Evolutionary conservation across 2,329 filamentous ascomycete genomes (phyloP).

Genomic region (Pseudogymnoascus sp.): DNA sequence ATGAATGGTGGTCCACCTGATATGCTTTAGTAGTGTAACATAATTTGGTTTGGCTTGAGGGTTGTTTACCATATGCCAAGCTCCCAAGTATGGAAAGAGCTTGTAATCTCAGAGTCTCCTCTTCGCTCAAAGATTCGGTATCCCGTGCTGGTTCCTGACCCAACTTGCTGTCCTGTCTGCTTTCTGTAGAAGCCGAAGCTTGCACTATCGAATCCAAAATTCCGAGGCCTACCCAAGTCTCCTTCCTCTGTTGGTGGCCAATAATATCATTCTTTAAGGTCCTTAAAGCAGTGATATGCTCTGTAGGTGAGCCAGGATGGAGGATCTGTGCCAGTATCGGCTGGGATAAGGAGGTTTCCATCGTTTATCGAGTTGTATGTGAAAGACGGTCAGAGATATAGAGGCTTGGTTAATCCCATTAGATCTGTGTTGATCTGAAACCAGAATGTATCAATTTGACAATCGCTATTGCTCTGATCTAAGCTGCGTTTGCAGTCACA

Average conservation of each 20-base stretch:
- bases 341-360: conserved; percentile 37
- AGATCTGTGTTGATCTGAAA: not conserved
- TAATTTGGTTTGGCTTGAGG: not conserved
- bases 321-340: conserved; percentile 53
- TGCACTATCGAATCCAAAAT: conserved; percentile 57
- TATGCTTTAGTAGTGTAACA: conserved; percentile 8
- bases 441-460: not conserved
- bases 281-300: conserved; percentile 58
- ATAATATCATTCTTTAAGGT: conserved; percentile 83
- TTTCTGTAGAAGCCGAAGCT: conserved; percentile 31
- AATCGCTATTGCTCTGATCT: not conserved
- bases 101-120: conserved; percentile 66
- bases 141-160: conserved; percentile 35
- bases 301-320: conserved; percentile 44
- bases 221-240: conserved; percentile 66
- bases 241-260: conserved; percentile 82
- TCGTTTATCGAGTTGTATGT: not conserved
- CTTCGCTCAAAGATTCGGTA: conserved; percentile 43
- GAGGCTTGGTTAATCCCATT: conserved; percentile 8
- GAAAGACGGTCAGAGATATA: not conserved
- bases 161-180: conserved; percentile 42
- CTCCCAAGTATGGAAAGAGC: conserved; percentile 80
- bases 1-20: conserved; percentile 77
- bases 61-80: conserved; percentile 67
- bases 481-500: conserved; percentile 3